These are phyloP conservation scores for Phalaenopsis hybrid DNA, from an alignment of 116 monocot genomes.

Conservation along the genomic window DNA sequence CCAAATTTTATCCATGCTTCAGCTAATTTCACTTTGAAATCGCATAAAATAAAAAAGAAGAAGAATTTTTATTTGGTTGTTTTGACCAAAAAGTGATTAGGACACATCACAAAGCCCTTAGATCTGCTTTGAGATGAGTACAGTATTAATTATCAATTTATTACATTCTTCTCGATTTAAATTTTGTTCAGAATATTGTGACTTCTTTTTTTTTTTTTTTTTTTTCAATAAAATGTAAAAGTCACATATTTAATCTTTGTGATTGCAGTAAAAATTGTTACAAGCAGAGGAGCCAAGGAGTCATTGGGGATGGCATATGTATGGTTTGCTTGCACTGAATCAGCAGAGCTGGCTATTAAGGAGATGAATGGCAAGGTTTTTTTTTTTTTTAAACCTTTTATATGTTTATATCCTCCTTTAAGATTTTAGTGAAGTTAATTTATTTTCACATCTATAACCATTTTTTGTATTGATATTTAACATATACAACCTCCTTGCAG, in stretches of 20 bases:
- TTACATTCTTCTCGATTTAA: no score
- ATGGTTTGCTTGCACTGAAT: constrained; percentile 49
- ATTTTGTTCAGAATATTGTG: no score
- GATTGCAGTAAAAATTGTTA: constrained; percentile 47
- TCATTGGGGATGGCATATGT: constrained; percentile 56
- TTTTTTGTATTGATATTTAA: not conserved
- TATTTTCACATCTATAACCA: constrained; percentile 2
- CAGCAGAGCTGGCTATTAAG: constrained; percentile 31
- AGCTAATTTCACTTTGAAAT: no score
- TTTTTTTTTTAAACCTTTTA: not conserved
- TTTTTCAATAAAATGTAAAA: no score
- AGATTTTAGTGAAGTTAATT: not conserved
- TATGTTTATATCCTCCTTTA: not conserved
- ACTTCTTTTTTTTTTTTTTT: no score
- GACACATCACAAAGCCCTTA: no score
- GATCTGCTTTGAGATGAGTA: no score
- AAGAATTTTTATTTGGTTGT: no score
- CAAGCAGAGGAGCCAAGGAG: constrained; percentile 32
- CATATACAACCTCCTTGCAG: constrained; percentile 20
- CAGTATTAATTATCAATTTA: no score
- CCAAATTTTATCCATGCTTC: no score
- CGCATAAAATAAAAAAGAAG: no score
- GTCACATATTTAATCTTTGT: not conserved
- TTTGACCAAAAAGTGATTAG: no score
- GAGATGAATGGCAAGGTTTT: constrained; percentile 71